These are phyloP conservation scores for Ceratocystis diversiconidia DNA, from an alignment of 2,329 filamentous ascomycete species.

Conservation along the genomic window DNA sequence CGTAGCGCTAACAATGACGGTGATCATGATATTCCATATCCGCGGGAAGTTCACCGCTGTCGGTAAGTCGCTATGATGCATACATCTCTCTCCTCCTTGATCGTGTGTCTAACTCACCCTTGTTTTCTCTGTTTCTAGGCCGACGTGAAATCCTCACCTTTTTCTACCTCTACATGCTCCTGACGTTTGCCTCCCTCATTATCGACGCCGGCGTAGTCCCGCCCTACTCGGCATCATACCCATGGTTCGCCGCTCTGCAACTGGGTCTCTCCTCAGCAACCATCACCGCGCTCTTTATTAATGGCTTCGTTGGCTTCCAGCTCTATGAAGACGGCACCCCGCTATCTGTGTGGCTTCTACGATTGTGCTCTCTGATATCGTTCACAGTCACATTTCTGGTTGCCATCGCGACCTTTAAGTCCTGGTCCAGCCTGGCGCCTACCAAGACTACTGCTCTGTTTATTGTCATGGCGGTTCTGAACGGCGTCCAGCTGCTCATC, in stretches of 20 bases:
- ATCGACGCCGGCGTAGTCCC: slow-evolving; percentile 89
- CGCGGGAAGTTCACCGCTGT: slow-evolving; percentile 97
- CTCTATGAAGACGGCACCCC: slow-evolving; percentile 94
- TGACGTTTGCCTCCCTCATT: slow-evolving; percentile 76
- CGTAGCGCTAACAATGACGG: slow-evolving; percentile 75
- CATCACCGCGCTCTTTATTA: slow-evolving; percentile 81
- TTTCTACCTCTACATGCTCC: slow-evolving; percentile 90
- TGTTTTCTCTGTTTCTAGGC: slow-evolving; percentile 27
- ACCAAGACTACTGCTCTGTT: slow-evolving; percentile 82
- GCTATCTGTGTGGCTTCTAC: slow-evolving; percentile 83
- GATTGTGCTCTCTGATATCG: slow-evolving; percentile 61
- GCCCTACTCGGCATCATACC: slow-evolving; percentile 63
- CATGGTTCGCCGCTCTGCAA: slow-evolving; percentile 84
- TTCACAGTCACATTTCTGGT: slow-evolving; percentile 80
- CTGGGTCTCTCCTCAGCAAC: slow-evolving; percentile 73
- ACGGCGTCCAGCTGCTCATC: slow-evolving; percentile 70
- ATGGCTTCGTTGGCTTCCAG: slow-evolving; percentile 96
- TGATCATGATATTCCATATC: slow-evolving; percentile 94
- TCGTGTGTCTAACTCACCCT: neutral
- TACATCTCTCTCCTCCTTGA: too few species aligned
- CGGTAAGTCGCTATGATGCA: slow-evolving; percentile 40
- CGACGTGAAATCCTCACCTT: slow-evolving; percentile 66
- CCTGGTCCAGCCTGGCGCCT: slow-evolving; percentile 72
- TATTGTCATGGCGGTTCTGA: slow-evolving; percentile 80
- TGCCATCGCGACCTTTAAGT: slow-evolving; percentile 81